Percentiles rank a stretch among this genome's conserved stretches.
These are phyloP conservation scores for Fusarium decemcellulare DNA, from an alignment of 2,329 filamentous ascomycete genomes.

Conservation along the genomic window DNA sequence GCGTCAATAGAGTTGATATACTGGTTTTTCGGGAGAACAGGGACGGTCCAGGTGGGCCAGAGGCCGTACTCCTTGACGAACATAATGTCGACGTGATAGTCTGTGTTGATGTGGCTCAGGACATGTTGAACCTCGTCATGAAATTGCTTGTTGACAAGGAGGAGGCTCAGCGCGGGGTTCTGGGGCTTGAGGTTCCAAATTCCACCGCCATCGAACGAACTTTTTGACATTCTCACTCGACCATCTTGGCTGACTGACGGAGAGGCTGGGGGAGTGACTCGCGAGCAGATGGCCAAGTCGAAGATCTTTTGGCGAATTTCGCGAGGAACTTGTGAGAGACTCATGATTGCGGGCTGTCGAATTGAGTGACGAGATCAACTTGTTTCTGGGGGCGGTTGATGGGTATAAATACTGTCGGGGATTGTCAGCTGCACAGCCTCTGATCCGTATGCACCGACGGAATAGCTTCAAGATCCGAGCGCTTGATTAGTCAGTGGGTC, in stretches of 20 bases:
- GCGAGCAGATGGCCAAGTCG: not conserved
- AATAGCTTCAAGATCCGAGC: too few relatives aligned
- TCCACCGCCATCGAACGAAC: not conserved
- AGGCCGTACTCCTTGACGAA: conserved; percentile 18
- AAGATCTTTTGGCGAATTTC: conserved; percentile 21
- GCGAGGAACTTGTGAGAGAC: not conserved
- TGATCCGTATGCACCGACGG: too few relatives aligned
- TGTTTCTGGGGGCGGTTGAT: too few relatives aligned
- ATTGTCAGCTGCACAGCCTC: too few relatives aligned
- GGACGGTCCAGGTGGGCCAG: conserved; percentile 18
- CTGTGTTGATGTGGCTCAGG: not conserved
- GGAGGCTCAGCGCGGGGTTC: not conserved
- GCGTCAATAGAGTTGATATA: conserved; percentile 14
- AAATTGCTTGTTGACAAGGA: conserved; percentile 15
- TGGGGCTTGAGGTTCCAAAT: not conserved
- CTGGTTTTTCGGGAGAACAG: not conserved
- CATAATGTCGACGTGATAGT: conserved; percentile 30
- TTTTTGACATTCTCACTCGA: not conserved
- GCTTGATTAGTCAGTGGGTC: too few relatives aligned
- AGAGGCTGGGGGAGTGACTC: not conserved
- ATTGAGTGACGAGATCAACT: too few relatives aligned
- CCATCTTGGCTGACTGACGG: conserved; percentile 14
- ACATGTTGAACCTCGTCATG: not conserved
- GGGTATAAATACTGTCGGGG: too few relatives aligned
- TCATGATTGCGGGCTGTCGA: not conserved